Base-by-base conservation (phyloP, 768 basidiomycete genomes). In the Russula vinacea region DNA sequence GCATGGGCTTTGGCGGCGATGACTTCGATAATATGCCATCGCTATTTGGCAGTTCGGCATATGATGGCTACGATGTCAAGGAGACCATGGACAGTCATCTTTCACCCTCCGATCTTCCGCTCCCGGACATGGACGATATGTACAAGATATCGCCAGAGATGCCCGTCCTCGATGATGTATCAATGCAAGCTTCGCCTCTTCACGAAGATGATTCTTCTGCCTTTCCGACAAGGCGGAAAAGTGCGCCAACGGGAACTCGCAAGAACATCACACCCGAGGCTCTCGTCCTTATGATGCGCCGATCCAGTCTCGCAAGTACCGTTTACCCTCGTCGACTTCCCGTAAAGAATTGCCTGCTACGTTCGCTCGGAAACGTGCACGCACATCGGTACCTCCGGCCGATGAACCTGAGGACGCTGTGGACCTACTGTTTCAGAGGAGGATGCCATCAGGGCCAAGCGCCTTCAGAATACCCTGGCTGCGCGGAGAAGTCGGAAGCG, bases 401-500 rank as follows among this genome's bases (percentile, higher is more conserved):
- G n/a, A 77, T 9, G 71, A 69, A 8, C 80, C 76, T 45, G 86
- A 88, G 29, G 80, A 82, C 51, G 72, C 77, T 2, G 73, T 74
- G 16, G 71, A 14, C 78, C 82, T 14, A 77, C 81, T 0, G 75
- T 80, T 2, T 79, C 81, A 1, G 84, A 84, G 69, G 77, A 84
- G 70, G 84, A 88, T 71, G 86, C 86, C 68, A 89, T 90, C 67
- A 87, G 85, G 69, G 82, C 81, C 49, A 94, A 93, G 78, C 84
- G 93, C 35, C 81, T 86, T 10, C 85, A 87, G 76, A 96, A 96
- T 69, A 94, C 93, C 2, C 75, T 93, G 5, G 92, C 93, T 0
- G 94, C 94, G 7, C 83, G 93, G 2, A 83, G 88, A 35, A 88
- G 86, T 71, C 81, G 93, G 22, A 83, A 83, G 77, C 81, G 89